These are phyloP conservation scores for Nicotiana otophora DNA, from an alignment of 257 asterid species.

Conservation along the genomic window DNA sequence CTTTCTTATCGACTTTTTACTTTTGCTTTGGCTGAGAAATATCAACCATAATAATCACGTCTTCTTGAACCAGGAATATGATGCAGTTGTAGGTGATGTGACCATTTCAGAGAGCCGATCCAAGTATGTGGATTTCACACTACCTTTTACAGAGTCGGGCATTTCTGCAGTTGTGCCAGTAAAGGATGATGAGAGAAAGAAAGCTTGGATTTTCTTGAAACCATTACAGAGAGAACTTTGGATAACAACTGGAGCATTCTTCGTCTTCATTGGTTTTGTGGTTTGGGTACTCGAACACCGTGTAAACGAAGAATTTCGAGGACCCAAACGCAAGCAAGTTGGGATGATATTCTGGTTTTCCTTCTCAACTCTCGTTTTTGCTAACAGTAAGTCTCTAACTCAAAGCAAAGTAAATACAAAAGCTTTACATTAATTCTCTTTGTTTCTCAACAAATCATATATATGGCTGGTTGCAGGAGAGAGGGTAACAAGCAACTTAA, in stretches of 20 bases:
- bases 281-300: slow-evolving; percentile 43
- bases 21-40: neutral
- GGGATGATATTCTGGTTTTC: slow-evolving; percentile 40
- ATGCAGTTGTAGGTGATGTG: slow-evolving; percentile 42
- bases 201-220: slow-evolving; percentile 26
- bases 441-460: neutral
- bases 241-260: slow-evolving; percentile 25
- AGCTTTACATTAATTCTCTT: neutral
- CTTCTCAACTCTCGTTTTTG: slow-evolving; percentile 34
- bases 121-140: slow-evolving; percentile 33
- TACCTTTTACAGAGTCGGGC: slow-evolving; percentile 41
- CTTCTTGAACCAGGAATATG: slow-evolving; percentile 20
- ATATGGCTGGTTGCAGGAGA: slow-evolving; percentile 27
- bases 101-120: slow-evolving; percentile 35
- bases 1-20: neutral
- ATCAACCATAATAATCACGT: neutral
- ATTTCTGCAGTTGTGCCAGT: slow-evolving; percentile 26
- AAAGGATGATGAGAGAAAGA: slow-evolving; percentile 11
- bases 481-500: slow-evolving; percentile 25
- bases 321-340: slow-evolving; percentile 30
- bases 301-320: slow-evolving; percentile 30
- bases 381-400: slow-evolving; percentile 25
- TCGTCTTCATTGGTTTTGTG: slow-evolving; percentile 23
- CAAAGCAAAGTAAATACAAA: neutral
- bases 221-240: slow-evolving; percentile 28